Conservation (phyloP, 129 eudicot genomes). For the Centaurea solstitialis region DNA sequence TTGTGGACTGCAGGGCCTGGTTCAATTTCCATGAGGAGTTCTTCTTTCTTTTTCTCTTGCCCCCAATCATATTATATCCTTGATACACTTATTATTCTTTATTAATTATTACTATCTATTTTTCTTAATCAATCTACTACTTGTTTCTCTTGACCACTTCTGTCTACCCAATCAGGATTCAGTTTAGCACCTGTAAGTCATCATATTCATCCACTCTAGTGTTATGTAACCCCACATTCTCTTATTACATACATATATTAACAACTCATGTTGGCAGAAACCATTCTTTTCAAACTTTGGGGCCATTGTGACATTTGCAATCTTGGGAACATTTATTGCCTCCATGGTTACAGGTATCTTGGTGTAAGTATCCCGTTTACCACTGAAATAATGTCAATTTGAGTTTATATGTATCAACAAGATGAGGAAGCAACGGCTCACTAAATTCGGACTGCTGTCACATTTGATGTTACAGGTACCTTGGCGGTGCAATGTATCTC, state of each 20-base stretch:
- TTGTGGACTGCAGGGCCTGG: slow-evolving; percentile 69
- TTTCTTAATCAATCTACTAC: slow-evolving; percentile 4
- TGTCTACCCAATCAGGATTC: slow-evolving; percentile 93
- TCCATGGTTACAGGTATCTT: slow-evolving; percentile 85
- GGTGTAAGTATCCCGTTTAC: slow-evolving; percentile 64
- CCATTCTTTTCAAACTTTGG: slow-evolving; percentile 99
- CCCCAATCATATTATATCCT: slow-evolving; percentile 99
- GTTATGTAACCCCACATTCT: background rate
- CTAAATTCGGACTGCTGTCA: slow-evolving; percentile 12
- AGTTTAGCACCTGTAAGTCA: slow-evolving; percentile 94
- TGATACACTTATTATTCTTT: slow-evolving; percentile 17
- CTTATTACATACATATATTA: background rate
- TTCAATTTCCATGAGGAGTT: slow-evolving; percentile 98
- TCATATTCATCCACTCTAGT: background rate
- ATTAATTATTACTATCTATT: background rate
- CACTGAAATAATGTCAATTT: background rate
- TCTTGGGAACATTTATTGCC: slow-evolving; percentile 88
- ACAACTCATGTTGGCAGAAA: slow-evolving; percentile 66
- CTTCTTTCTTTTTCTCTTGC: slow-evolving; percentile 90
- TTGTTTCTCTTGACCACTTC: slow-evolving; percentile 64
- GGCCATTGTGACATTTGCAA: slow-evolving; percentile 92
- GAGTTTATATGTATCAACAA: background rate
- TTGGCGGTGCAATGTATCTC: slow-evolving; percentile 79
- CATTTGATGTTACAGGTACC: slow-evolving; percentile 54
- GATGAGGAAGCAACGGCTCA: background rate